These are phyloP conservation scores for Myxozyma sirexii DNA, from an alignment of 805 yeast species.

Conservation along the genomic window DNA sequence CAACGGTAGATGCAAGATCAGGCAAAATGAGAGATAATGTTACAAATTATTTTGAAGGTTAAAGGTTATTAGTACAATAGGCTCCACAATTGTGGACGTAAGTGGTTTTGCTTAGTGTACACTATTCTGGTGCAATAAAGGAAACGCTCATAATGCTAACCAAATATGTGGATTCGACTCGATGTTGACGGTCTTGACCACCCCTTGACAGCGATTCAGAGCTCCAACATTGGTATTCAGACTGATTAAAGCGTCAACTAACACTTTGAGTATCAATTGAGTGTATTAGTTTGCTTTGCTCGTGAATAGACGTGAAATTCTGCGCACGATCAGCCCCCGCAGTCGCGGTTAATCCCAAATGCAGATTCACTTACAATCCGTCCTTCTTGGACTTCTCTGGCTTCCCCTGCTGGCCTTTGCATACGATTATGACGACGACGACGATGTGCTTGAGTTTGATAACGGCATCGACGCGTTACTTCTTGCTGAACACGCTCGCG, in stretches of 20 bases:
- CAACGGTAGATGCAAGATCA: neutral
- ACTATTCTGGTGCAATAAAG: too few relatives aligned
- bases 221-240: neutral
- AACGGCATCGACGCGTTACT: slow-evolving; percentile 5
- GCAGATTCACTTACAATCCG: neutral
- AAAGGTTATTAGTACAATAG: too few relatives aligned
- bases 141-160: too few relatives aligned
- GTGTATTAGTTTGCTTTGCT: neutral
- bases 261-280: too few relatives aligned
- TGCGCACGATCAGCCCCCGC: neutral
- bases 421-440: slow-evolving; percentile 9
- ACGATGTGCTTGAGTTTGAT: neutral
- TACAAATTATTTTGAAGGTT: too few relatives aligned
- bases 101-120: too few relatives aligned
- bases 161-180: too few relatives aligned
- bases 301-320: neutral
- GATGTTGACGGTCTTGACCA: too few relatives aligned
- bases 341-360: neutral
- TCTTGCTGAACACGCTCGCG: slow-evolving; percentile 40
- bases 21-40: neutral
- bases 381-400: slow-evolving; percentile 1
- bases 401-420: neutral
- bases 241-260: neutral
- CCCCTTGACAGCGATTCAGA: neutral
- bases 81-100: too few relatives aligned